phyloP scores from a whole-genome alignment of 2,329 filamentous ascomycete species.

The Penicillium hesseltinei region DNA sequence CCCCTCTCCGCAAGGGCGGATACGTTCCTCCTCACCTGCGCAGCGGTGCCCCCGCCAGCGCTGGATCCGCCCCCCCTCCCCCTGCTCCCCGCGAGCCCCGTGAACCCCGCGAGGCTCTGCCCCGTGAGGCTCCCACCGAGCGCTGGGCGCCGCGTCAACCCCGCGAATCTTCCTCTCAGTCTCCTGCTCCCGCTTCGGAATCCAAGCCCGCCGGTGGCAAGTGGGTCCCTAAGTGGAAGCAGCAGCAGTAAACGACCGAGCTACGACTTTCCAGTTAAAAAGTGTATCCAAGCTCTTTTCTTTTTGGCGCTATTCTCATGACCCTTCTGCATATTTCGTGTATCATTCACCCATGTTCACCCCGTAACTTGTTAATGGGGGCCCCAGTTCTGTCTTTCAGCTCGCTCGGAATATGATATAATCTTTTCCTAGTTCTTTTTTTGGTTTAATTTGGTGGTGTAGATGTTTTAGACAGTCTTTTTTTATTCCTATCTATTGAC shows the following conservation, averaged over 20 bases:
- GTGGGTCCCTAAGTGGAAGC: slow-evolving; percentile 42
- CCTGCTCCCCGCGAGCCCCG: slow-evolving; percentile 31
- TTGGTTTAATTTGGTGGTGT: neutral
- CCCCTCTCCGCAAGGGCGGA: slow-evolving; percentile 32
- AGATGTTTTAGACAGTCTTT: neutral
- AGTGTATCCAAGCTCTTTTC: slow-evolving; percentile 25
- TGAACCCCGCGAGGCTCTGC: slow-evolving; percentile 14
- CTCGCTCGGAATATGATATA: slow-evolving; percentile 7
- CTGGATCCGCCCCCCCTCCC: slow-evolving; percentile 30
- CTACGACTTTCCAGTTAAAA: slow-evolving; percentile 25
- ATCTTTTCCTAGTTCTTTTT: slow-evolving; percentile 1
- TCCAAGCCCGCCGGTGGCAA: slow-evolving; percentile 29
- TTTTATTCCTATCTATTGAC: neutral
- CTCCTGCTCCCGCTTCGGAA: slow-evolving; percentile 28
- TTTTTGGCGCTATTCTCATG: slow-evolving; percentile 28
- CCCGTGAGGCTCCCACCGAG: slow-evolving; percentile 32
- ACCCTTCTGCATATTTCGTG: slow-evolving; percentile 28
- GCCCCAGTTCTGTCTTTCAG: slow-evolving; percentile 12
- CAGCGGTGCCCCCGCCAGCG: slow-evolving; percentile 26
- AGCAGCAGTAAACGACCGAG: slow-evolving; percentile 33
- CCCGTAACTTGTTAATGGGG: slow-evolving; percentile 4
- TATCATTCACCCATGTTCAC: slow-evolving; percentile 22
- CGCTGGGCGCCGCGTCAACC: slow-evolving; percentile 33
- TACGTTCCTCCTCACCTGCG: slow-evolving; percentile 45
- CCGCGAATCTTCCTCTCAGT: slow-evolving; percentile 32